Conservation (phyloP, 1,284 basidiomycete genomes). For the Tranzscheliella williamsii region DNA sequence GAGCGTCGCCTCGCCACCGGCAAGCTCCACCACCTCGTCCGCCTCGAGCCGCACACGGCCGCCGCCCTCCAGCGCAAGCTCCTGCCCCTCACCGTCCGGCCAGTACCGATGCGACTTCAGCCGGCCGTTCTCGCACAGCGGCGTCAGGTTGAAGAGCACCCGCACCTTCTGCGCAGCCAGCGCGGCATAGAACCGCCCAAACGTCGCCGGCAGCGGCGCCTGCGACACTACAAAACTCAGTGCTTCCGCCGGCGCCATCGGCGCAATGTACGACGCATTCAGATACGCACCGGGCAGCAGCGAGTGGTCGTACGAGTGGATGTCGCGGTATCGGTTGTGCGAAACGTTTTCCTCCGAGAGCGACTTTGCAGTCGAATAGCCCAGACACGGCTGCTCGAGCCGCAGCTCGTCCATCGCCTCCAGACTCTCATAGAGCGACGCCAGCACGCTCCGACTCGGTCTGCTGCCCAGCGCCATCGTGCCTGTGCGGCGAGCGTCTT, state of each 20-base stretch:
- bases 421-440: not conserved
- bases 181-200: slow-evolving; percentile 73
- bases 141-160: slow-evolving; percentile 57
- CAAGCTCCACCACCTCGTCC: slow-evolving; percentile 7
- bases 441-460: not conserved
- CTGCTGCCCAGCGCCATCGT: not conserved
- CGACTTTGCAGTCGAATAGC: not conserved
- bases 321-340: slow-evolving; percentile 29
- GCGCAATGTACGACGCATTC: slow-evolving; percentile 48
- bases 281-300: slow-evolving; percentile 44
- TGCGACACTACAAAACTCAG: slow-evolving; percentile 87
- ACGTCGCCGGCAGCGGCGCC: slow-evolving; percentile 88
- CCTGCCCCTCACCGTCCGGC: slow-evolving; percentile 11
- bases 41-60: slow-evolving; percentile 3
- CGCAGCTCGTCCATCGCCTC: not conserved
- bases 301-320: slow-evolving; percentile 42
- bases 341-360: not conserved
- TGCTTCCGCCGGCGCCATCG: slow-evolving; percentile 12
- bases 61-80: slow-evolving; percentile 11
- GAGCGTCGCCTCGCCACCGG: slow-evolving; percentile 7
- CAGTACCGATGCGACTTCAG: slow-evolving; percentile 56
- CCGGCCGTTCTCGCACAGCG: slow-evolving; percentile 41
- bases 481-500: too few relatives aligned
- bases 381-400: not conserved
- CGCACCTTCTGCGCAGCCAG: slow-evolving; percentile 17